Base-by-base conservation (phyloP, 2,329 filamentous ascomycete genomes). In the Exophiala calicioides region DNA sequence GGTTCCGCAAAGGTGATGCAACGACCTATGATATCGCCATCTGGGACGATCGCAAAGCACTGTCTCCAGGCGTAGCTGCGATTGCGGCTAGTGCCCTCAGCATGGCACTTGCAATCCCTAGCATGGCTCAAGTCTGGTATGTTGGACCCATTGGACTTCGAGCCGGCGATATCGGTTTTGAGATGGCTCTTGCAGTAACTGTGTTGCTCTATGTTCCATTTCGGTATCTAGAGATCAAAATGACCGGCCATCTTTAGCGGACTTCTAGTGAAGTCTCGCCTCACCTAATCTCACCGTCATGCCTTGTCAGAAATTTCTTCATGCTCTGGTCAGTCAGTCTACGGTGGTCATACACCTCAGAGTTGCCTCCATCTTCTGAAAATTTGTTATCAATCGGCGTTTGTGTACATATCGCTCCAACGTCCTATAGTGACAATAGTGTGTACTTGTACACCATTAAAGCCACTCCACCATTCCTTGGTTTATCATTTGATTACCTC, bases 51-150 rank as follows among this genome's bases (percentile, higher is more conserved):
- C 71, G 70, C 34, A 67, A 68, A 3, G 79, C 78, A 58, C 67
- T 86, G 3, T 82, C 83, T 0, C 46, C 84, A 12, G 83, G 83
- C 0, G 66, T 81, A 47, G 80, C 83, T 0, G 82, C 81, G 0
- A 65, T 84, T 5, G 57, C 70, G 2, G 75, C 82, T 0, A 85
- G 86, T 55, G 61, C 81, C 29, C 58, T 85, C 12, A 81, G 82
- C 2, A 85, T 82, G 81, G 73, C 72, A 3, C 81, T 82, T 4
- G 76, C 80, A 0, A 75, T 86, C 20, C 61, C 85, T 32, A 82
- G 75, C 47, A 86, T 86, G 82, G 79, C 79, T 13, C 81, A 86
- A 67, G 76, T 78, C 3, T 86, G 82, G 77, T 86, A 82, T 62
- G 75, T 80, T 47, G 83, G 84, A 1, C 82, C 82, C 0, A 64